phyloP scores from a whole-genome alignment of 495 filamentous ascomycete genomes.

The Rhypophila decipiens region DNA sequence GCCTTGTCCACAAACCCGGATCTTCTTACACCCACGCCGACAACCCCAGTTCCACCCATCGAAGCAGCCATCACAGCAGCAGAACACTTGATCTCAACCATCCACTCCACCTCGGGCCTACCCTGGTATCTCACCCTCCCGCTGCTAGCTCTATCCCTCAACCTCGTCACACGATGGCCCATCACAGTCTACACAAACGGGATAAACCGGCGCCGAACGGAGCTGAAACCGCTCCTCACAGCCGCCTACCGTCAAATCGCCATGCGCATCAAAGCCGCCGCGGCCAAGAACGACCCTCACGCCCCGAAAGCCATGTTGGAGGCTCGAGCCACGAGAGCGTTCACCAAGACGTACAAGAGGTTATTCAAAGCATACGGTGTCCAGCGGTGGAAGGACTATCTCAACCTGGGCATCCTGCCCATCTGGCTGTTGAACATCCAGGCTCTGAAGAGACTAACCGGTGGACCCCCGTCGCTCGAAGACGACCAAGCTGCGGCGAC shows the following conservation, averaged over 20 bases:
- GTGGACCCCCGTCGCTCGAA: conserved; percentile 47
- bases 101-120: conserved; percentile 54
- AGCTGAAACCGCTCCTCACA: conserved; percentile 44
- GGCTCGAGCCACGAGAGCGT: conserved; percentile 16
- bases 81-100: conserved; percentile 48
- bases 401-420: conserved; percentile 50
- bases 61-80: conserved; percentile 45
- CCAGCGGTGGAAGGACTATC: conserved; percentile 43
- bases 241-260: conserved; percentile 35
- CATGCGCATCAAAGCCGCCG: neutral
- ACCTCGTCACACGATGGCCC: conserved; percentile 53
- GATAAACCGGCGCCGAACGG: conserved; percentile 33
- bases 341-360: conserved; percentile 24
- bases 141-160: conserved; percentile 58
- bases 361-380: conserved; percentile 43
- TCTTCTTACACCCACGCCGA: neutral
- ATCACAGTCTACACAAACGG: conserved; percentile 47
- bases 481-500: conserved; percentile 28
- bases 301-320: no score
- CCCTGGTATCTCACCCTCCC: conserved; percentile 71
- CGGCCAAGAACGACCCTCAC: conserved; percentile 12
- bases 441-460: conserved; percentile 57
- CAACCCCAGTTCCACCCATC: conserved; percentile 15
- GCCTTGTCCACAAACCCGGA: neutral
- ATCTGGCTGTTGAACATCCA: conserved; percentile 66